Evolutionary conservation across 2,329 filamentous ascomycete genomes (phyloP), one percentile per base, ranked within the genome.

Genomic region (Aspergillus aculeatinus): DNA sequence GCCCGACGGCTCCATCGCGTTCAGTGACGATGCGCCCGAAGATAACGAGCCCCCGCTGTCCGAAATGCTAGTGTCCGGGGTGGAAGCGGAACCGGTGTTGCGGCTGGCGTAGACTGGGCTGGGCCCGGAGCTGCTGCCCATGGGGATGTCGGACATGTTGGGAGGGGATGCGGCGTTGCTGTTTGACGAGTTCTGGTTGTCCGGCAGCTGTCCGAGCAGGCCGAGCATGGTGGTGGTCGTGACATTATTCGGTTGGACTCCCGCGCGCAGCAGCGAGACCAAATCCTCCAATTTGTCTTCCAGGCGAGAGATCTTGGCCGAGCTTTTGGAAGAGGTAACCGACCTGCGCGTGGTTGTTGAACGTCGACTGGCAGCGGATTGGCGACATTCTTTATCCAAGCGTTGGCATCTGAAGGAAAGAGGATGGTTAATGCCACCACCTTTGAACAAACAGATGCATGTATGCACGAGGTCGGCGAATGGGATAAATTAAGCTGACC

Each of bases 371-470:
- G 75, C 67, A 25, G 66, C 59, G 5, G 76, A 70, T 14, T 77
- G 76, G 6, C 70, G 68, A 61, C 80, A 81, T 33, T 74, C 65
- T 61, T 77, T 78, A 21, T 74, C 72, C 2, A 81, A 64, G 7
- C 79, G 78, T 55, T 74, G 68, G 50, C 80, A 82, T 56, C 80
- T 76, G 35, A 62, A 49, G 35, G 10, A 12, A 11, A 31, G 29
- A 4, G 11, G 33, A 5, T 11, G 2, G 1, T 12, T n/a, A 42
- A 42, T 39, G 27, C 2, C 23, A 53, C 19, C 16, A 5, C 14
- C 29, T 49, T 14, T 6, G 3, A 33, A 10, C 6, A 9, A 5
- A 25, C 4, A 14, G 10, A 11, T 35, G 33, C 33, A 35, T 35
- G 33, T 5, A 27, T 27, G 27, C 27, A 9, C 4, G 31, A 12